phyloP scores from a whole-genome alignment of 2,329 filamentous ascomycete species.

The Plenodomus lindquistii region DNA sequence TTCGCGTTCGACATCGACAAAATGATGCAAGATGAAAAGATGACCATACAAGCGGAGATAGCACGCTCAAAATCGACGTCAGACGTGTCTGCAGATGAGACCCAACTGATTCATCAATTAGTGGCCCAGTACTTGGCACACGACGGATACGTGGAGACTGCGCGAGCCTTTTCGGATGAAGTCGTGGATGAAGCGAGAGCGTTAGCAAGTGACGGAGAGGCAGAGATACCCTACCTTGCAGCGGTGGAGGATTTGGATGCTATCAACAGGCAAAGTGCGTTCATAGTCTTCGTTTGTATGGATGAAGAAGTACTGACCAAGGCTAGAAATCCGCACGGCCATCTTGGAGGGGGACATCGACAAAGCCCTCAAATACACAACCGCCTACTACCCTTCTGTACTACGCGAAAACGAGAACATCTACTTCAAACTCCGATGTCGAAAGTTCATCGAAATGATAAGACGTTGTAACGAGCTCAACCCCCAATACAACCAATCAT shows the following conservation, averaged over 20 bases:
- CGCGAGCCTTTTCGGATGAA: slow-evolving; percentile 83
- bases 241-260: slow-evolving; percentile 84
- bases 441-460: slow-evolving; percentile 90
- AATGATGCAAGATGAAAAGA: slow-evolving; percentile 60
- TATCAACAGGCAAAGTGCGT: slow-evolving; percentile 78
- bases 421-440: slow-evolving; percentile 83
- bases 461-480: slow-evolving; percentile 49
- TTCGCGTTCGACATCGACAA: slow-evolving; percentile 92
- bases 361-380: slow-evolving; percentile 79
- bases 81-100: slow-evolving; percentile 62
- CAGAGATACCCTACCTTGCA: slow-evolving; percentile 60
- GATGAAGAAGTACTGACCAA: slow-evolving; percentile 7
- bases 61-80: slow-evolving; percentile 20
- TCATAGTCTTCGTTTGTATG: neutral
- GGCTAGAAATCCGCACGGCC: slow-evolving; percentile 76
- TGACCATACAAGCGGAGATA: slow-evolving; percentile 40
- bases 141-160: slow-evolving; percentile 93
- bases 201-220: slow-evolving; percentile 61
- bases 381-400: slow-evolving; percentile 77
- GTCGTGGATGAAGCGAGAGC: slow-evolving; percentile 73
- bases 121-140: slow-evolving; percentile 89
- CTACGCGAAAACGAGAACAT: slow-evolving; percentile 80
- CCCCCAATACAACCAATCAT: slow-evolving; percentile 28
- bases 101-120: slow-evolving; percentile 77
- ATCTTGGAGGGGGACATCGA: slow-evolving; percentile 94